A percentile compares a stretch with the other conserved stretches of the same genome.
phyloP scores from a whole-genome alignment of 78 protist genomes.

The Dictyostelium brefeldianum region DNA sequence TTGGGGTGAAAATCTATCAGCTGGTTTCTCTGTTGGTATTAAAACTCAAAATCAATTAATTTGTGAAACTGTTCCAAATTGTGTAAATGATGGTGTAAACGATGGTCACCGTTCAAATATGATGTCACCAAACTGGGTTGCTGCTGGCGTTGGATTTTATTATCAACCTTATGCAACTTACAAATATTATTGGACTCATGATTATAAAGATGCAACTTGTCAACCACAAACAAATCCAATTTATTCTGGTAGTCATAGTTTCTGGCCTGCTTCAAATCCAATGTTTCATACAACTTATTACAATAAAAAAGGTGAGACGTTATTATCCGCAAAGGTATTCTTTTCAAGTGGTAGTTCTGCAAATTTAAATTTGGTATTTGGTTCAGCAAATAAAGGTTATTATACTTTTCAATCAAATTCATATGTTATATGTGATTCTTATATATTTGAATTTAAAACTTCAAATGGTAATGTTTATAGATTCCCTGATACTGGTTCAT shows the following conservation, averaged over 20 bases:
- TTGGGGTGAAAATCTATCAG: conserved; percentile 29
- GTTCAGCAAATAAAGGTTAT: not conserved
- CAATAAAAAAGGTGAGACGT: not conserved
- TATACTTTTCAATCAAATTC: not conserved
- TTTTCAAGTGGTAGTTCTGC: not conserved
- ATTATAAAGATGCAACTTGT: conserved; percentile 7
- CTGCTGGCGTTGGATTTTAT: conserved; percentile 29
- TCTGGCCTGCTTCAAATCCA: not conserved
- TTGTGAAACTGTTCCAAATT: conserved; percentile 18
- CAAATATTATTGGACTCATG: conserved; percentile 49
- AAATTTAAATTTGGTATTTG: not conserved
- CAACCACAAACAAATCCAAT: conserved; percentile 15
- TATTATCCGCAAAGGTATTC: not conserved
- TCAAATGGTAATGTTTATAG: conserved; percentile 10
- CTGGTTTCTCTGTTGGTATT: not conserved
- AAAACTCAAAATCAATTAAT: not conserved
- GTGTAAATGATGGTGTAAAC: conserved; percentile 8
- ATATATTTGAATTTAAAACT: conserved; percentile 19
- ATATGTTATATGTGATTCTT: not conserved
- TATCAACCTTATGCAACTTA: not conserved
- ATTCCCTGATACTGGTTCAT: conserved; percentile 61
- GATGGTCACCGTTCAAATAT: conserved; percentile 46
- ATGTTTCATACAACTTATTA: not conserved
- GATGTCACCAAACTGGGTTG: not conserved
- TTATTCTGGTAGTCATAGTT: conserved; percentile 24